Percentiles rank a stretch among this genome's conserved stretches.
Evolutionary conservation across 192 early-diverging fungal genomes (phyloP).

Genomic region (Allomyces macrogynus): DNA sequence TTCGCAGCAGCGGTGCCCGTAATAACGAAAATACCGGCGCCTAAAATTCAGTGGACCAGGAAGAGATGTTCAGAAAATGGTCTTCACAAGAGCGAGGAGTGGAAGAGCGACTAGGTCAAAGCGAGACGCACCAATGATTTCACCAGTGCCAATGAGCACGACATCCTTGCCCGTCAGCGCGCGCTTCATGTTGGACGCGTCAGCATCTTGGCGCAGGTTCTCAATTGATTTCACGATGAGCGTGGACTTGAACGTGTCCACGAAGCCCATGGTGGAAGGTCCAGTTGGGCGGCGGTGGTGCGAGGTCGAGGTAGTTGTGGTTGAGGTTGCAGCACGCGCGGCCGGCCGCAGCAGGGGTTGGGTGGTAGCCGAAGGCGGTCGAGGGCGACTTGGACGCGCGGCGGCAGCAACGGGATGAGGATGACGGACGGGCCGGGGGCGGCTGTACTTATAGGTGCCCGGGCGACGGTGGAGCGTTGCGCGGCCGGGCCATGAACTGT

Average conservation of each 20-base stretch:
- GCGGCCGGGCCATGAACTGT: too few species aligned
- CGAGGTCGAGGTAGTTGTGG: too few species aligned
- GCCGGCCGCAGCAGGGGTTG: too few species aligned
- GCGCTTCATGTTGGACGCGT: neutral
- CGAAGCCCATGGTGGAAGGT: neutral
- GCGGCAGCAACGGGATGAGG: too few species aligned
- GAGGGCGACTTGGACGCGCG: too few species aligned
- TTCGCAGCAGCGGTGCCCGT: conserved; percentile 47
- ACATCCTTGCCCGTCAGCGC: neutral
- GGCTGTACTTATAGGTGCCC: too few species aligned
- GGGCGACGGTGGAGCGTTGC: too few species aligned
- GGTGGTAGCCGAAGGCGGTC: too few species aligned
- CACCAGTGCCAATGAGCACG: neutral
- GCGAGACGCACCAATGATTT: neutral
- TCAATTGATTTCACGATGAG: neutral
- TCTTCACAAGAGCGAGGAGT: neutral
- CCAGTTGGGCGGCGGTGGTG: too few species aligned
- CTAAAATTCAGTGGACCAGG: neutral
- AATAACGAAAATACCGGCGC: neutral
- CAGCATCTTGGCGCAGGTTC: neutral
- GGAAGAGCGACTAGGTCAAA: too few species aligned
- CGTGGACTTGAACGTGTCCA: neutral
- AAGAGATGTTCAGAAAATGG: neutral
- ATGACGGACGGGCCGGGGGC: too few species aligned
- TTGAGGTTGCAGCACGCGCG: too few species aligned